phyloP scores from a whole-genome alignment of 768 basidiomycete species.

The Auricularia auricula-judae region DNA sequence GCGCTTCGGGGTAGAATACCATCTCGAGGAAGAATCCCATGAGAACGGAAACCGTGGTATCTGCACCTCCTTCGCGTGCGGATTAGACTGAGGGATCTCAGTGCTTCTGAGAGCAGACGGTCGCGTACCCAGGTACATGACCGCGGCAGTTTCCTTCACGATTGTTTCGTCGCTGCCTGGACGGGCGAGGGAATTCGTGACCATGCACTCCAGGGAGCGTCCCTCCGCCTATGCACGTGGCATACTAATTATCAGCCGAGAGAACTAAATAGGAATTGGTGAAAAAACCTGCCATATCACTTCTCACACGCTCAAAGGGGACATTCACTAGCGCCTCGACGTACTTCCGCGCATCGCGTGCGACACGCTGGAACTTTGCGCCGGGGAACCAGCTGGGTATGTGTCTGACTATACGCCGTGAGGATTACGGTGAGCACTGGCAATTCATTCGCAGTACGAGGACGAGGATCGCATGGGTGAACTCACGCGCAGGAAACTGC shows the following conservation, averaged over 20 bases:
- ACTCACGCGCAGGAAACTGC: conserved; percentile 20
- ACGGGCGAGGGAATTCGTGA: background rate
- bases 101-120: background rate
- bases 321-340: conserved; percentile 21
- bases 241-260: conserved; percentile 7
- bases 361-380: conserved; percentile 22
- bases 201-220: background rate
- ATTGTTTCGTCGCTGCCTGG: background rate
- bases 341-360: conserved; percentile 16
- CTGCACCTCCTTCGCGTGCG: background rate
- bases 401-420: conserved; percentile 18
- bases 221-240: conserved; percentile 2
- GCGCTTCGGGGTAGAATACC: conserved; percentile 2
- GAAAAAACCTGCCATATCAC: conserved; percentile 20
- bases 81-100: background rate
- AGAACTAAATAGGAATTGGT: conserved; percentile 8
- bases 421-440: no score
- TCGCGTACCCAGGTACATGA: background rate
- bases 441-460: background rate
- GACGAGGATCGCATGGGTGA: background rate
- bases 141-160: background rate
- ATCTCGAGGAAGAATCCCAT: conserved; percentile 5
- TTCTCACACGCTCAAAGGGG: conserved; percentile 34
- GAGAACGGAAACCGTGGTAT: conserved; percentile 1
- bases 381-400: conserved; percentile 34